Conservation (phyloP, 164 flowering plant species). For the Tetrastigma voinierianum region DNA sequence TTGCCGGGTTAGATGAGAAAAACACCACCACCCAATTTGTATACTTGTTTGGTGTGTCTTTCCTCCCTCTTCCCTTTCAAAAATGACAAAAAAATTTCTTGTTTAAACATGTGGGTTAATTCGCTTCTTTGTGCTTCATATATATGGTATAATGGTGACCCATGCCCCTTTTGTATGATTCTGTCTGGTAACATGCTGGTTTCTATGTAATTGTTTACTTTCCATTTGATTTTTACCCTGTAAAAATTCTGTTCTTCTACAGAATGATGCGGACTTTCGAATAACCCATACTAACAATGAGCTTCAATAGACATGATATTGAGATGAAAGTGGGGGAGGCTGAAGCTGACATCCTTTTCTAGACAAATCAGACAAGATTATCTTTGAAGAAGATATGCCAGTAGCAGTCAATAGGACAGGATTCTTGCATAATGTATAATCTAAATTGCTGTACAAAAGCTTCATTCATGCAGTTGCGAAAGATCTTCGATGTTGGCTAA, state of each 20-base stretch:
- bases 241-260: neutral
- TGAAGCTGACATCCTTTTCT: too few species aligned
- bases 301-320: too few species aligned
- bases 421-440: too few species aligned
- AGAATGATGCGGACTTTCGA: too few species aligned
- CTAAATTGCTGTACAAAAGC: too few species aligned
- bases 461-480: too few species aligned
- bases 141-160: slow-evolving; percentile 10
- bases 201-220: slow-evolving; percentile 5
- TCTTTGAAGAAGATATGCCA: too few species aligned
- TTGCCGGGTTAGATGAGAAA: slow-evolving; percentile 69
- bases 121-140: slow-evolving; percentile 13
- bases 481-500: too few species aligned
- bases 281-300: too few species aligned
- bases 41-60: slow-evolving; percentile 19
- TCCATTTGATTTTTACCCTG: slow-evolving; percentile 1
- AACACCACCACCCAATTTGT: slow-evolving; percentile 9
- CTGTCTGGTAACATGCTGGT: slow-evolving; percentile 8
- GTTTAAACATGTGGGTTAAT: slow-evolving; percentile 12
- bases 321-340: too few species aligned
- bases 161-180: slow-evolving; percentile 2
- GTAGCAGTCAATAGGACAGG: too few species aligned
- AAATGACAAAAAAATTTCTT: slow-evolving; percentile 10
- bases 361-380: too few species aligned
- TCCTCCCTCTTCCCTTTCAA: slow-evolving; percentile 4